Evolutionary conservation across 139 green algal species (phyloP).

Genomic region (Eudorina sp.): DNA sequence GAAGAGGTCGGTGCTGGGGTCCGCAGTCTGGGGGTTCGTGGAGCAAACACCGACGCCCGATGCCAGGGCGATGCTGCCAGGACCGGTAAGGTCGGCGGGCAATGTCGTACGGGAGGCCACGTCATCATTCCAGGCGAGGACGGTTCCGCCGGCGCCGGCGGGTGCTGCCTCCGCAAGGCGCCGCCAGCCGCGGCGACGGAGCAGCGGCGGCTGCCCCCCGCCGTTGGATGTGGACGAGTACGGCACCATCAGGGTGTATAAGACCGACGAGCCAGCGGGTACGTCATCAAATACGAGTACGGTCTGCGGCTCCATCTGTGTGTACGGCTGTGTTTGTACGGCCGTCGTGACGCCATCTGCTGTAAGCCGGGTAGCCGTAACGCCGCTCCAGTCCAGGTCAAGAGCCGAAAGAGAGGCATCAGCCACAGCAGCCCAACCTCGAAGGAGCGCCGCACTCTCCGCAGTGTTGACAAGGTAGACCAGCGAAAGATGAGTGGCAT

Average conservation of each 20-base stretch:
- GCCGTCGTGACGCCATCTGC: neutral
- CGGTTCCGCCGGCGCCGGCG: neutral
- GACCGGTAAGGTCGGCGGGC: neutral
- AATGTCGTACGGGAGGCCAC: neutral
- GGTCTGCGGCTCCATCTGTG: neutral
- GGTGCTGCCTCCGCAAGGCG: neutral
- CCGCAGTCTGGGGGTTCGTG: neutral
- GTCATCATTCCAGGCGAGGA: neutral
- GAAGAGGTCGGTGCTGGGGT: neutral
- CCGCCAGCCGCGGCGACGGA: neutral
- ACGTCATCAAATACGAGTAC: neutral
- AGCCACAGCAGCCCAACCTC: neutral
- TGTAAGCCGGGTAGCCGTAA: neutral
- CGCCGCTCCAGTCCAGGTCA: neutral
- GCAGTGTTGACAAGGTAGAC: neutral
- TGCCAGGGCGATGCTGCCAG: neutral
- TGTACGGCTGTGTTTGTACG: constrained; percentile 12
- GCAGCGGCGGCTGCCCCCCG: neutral
- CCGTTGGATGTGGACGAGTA: neutral
- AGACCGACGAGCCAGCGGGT: neutral
- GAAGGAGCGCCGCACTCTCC: neutral
- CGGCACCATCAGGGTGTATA: neutral
- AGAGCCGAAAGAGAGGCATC: neutral
- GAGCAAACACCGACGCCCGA: neutral
- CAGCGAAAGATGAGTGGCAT: neutral